Evolutionary conservation across 495 filamentous ascomycete genomes (phyloP), one percentile per base, ranked within the genome.

Genomic region (Trichocladium uniseriatum): DNA sequence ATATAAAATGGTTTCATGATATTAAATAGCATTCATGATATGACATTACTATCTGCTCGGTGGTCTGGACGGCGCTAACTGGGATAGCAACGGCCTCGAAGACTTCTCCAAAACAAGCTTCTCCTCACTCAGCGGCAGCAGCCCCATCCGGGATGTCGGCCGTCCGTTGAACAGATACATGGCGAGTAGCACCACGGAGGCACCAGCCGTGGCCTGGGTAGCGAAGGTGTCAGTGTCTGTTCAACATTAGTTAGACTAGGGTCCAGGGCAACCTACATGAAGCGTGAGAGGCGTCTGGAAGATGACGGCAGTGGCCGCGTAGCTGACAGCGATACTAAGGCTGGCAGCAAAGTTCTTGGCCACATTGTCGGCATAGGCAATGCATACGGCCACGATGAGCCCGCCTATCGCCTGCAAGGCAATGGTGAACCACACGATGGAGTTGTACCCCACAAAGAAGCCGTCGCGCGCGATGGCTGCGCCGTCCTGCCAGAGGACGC

Each of bases 401-500:
- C 84, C 83, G 36, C 82, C 83, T 9, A 79, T 44, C 0, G 83
- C 80, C 56, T 88, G 84, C 20, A 83, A 61, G 7, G 66, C 40
- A 22, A 88, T 77, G 2, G 79, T 77, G 7, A 71, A 61, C 83
- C 83, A 87, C 5, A 88, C 84, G 14, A 79, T 67, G 70, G 74
- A 75, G 53, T 82, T 83, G 63, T 87, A 88, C 8, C 84, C 84
- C 5, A 75, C 76, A 54, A 87, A 88, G 63, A 87, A 83, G 14
- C 84, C 82, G 52, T 77, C 65, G 48, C 70, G 71, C 1, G 79
- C 70, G 43, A 88, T 79, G 28, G 73, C 69, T 43, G 79, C 80
- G 15, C 83, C 84, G 58, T 88, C 84, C 38, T 79, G 72, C 59
- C 82, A 83, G 5, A 84, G 62, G 16, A 88, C 80, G 0, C 84